Evolutionary conservation across 2,329 filamentous ascomycete species (phyloP).

Genomic region (Cladophialophora yegresii): DNA sequence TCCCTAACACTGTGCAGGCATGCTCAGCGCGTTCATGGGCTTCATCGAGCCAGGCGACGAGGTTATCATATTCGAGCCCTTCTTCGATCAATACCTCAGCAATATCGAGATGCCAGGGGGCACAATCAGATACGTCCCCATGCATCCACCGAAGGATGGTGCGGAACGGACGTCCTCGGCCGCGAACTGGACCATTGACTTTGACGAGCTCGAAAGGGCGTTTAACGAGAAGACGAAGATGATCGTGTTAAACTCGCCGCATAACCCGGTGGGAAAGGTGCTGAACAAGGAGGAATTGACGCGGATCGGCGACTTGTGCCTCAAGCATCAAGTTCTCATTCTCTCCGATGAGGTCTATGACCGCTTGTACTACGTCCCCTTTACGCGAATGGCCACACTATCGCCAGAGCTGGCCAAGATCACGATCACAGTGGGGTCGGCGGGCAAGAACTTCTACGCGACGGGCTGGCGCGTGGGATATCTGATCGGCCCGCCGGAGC

Average conservation of each 20-base stretch:
- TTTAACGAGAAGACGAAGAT: slow-evolving; percentile 90
- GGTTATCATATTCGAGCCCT: slow-evolving; percentile 97
- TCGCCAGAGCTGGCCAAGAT: slow-evolving; percentile 85
- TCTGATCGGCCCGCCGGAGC: slow-evolving; percentile 82
- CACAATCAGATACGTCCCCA: slow-evolving; percentile 90
- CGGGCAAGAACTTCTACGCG: slow-evolving; percentile 97
- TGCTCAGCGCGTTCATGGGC: slow-evolving; percentile 96
- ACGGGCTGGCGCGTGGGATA: slow-evolving; percentile 97
- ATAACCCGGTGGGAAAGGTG: slow-evolving; percentile 97
- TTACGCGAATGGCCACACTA: slow-evolving; percentile 86
- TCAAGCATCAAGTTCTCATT: slow-evolving; percentile 92
- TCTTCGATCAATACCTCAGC: slow-evolving; percentile 98
- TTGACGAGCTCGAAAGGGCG: slow-evolving; percentile 75
- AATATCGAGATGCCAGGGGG: slow-evolving; percentile 99
- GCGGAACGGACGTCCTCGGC: slow-evolving; percentile 78
- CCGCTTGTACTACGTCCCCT: slow-evolving; percentile 89
- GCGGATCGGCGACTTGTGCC: slow-evolving; percentile 81
- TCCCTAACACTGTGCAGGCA: slow-evolving; percentile 54
- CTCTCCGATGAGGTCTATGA: slow-evolving; percentile 94
- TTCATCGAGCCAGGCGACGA: slow-evolving; percentile 95
- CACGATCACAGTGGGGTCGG: slow-evolving; percentile 91
- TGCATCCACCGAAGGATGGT: slow-evolving; percentile 83
- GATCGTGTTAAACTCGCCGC: slow-evolving; percentile 72
- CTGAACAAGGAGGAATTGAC: slow-evolving; percentile 81
- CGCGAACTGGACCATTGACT: slow-evolving; percentile 83